Conservation (phyloP, 2,329 filamentous ascomycete genomes). For the Cytospora schulzeri region DNA sequence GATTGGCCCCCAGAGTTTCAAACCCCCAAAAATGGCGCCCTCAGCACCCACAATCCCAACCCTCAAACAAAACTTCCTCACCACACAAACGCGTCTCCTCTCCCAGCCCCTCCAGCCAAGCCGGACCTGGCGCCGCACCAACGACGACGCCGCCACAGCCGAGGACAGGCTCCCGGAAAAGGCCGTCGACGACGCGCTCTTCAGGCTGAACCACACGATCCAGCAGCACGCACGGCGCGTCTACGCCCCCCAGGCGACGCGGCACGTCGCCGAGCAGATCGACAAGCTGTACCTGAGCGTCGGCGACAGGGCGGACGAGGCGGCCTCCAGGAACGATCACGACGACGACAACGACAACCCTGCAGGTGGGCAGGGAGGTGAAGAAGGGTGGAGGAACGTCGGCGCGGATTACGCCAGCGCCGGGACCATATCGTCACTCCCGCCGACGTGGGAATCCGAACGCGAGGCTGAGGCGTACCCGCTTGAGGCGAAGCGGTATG, state of each 20-base stretch:
- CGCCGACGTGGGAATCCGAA: constrained; percentile 47
- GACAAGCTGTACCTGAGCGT: constrained; percentile 62
- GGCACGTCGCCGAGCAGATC: constrained; percentile 74
- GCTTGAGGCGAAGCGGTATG: constrained; percentile 54
- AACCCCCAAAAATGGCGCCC: constrained; percentile 36
- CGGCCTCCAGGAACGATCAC: too few species aligned
- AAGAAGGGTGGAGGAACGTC: constrained; percentile 40
- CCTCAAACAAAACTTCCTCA: constrained; percentile 66
- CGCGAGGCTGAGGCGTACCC: constrained; percentile 44
- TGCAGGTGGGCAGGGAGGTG: constrained; percentile 41
- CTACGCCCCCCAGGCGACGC: constrained; percentile 68
- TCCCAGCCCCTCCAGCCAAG: constrained; percentile 61
- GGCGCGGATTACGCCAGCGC: constrained; percentile 50
- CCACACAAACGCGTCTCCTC: constrained; percentile 63
- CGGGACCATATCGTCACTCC: constrained; percentile 49
- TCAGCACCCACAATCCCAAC: constrained; percentile 58
- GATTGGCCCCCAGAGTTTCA: too few species aligned
- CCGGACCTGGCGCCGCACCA: constrained; percentile 52
- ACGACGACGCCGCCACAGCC: constrained; percentile 43
- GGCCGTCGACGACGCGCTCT: constrained; percentile 58
- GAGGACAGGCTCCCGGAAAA: constrained; percentile 45
- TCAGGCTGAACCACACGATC: constrained; percentile 62
- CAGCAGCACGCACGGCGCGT: constrained; percentile 67
- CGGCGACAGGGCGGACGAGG: constrained; percentile 42
- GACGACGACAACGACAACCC: constrained; percentile 39